These are phyloP conservation scores for Amanita jacksonii DNA, from an alignment of 768 basidiomycete genomes.

Conservation along the genomic window DNA sequence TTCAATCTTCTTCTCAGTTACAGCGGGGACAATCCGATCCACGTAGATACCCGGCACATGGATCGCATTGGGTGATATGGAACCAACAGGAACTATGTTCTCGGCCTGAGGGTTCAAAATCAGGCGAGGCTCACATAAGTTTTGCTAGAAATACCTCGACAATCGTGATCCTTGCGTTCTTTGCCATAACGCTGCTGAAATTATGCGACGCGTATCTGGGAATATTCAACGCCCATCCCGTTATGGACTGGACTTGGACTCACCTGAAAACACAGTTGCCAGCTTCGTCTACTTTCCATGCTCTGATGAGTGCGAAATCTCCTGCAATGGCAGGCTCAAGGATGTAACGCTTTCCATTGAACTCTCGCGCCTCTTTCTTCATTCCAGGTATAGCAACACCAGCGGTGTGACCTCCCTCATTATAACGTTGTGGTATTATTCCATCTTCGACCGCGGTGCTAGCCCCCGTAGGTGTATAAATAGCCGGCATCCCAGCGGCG, in stretches of 20 bases:
- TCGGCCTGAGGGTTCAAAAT: constrained; percentile 56
- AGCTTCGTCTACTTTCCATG: constrained; percentile 88
- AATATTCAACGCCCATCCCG: constrained; percentile 1
- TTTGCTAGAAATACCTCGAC: constrained; percentile 54
- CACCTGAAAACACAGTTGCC: constrained; percentile 92
- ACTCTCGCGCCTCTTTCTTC: constrained; percentile 66
- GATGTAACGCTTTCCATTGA: constrained; percentile 72
- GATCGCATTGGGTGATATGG: constrained; percentile 71
- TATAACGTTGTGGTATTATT: constrained; percentile 69
- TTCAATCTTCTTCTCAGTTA: constrained; percentile 71
- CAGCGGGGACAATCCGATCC: constrained; percentile 78
- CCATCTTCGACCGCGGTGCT: constrained; percentile 77
- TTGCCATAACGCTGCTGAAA: constrained; percentile 81
- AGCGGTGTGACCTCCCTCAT: constrained; percentile 59
- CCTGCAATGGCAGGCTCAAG: constrained; percentile 74
- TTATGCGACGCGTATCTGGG: constrained; percentile 79
- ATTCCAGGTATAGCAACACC: constrained; percentile 68
- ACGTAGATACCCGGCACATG: constrained; percentile 84
- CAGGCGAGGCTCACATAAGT: constrained; percentile 2
- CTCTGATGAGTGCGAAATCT: constrained; percentile 78
- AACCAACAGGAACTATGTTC: constrained; percentile 77
- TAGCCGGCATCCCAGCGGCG: constrained; percentile 88
- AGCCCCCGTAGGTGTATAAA: constrained; percentile 88
- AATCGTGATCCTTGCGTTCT: constrained; percentile 82
- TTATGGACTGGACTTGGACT: constrained; percentile 11